Base-by-base conservation (phyloP, 1,139 yeast species). In the Blastobotrys illinoisensis region DNA sequence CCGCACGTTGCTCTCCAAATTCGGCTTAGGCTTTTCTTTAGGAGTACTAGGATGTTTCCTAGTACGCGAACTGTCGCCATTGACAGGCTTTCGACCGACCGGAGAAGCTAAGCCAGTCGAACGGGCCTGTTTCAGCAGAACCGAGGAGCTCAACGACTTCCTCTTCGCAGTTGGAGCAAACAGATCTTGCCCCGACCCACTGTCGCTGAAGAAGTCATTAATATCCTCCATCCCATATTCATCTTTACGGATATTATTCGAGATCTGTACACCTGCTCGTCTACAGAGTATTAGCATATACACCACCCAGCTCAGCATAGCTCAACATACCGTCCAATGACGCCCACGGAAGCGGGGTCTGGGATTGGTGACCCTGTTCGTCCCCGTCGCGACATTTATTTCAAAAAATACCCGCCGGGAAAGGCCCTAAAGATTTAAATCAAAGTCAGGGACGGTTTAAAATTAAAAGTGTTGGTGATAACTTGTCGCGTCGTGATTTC, bases 221-320 rank as follows among this genome's bases (percentile, higher is more conserved):
- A 88, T 70, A 63, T 85, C 87, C 65, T 89, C 96, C 85, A 88
- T 81, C 43, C 89, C 86, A 66, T 82, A 79, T 56, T 79, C 80
- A 68, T 87, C 95, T 61, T 81, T 79, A 36, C 74, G 71, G 47
- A 86, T 64, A 68, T 82, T 75, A 54, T 74, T 67, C 52, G 73
- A 75, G 2, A 83, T 82, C 56, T 73, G 73, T 19, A 83, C 67
- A 9, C 88, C 88, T 1, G 87, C 64, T 24, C 66, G 64, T 45
- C 69, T 65, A 46, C 19, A 19, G 28, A 18, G 9, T 7, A 21
- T 23, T 26, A 43, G 46, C 20, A 9, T 16, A n/a, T n/a, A n/a
- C n/a, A n/a, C n/a, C n/a, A n/a, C n/a, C n/a, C n/a, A n/a, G n/a
- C n/a, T n/a, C n/a, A 32, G n/a, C n/a, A 47, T 36, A n/a, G 36